phyloP scores from a whole-genome alignment of 257 asterid genomes.

The Forsythia viridissima region DNA sequence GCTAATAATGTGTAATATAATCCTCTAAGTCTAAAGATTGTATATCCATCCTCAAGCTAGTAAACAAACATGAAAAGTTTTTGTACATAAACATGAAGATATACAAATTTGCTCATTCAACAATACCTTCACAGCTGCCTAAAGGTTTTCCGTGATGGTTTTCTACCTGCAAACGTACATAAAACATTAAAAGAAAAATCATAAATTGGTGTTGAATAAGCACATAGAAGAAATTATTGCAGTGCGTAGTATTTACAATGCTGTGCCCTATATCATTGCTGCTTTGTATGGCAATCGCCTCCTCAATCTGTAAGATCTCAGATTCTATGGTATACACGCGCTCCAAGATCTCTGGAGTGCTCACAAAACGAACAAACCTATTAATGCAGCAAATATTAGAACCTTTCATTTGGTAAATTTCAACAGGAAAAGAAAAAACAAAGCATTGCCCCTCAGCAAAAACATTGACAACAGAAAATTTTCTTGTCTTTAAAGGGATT shows the following conservation, averaged over 20 bases:
- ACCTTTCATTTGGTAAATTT: background rate
- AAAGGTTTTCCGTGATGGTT: constrained; percentile 46
- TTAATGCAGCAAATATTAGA: constrained; percentile 30
- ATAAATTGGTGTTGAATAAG: background rate
- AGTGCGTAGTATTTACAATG: constrained; percentile 44
- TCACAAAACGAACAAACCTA: constrained; percentile 99
- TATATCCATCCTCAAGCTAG: background rate
- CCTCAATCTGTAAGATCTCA: constrained; percentile 90
- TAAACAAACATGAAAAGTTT: background rate
- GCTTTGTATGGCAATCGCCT: constrained; percentile 71
- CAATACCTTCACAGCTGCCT: constrained; percentile 64
- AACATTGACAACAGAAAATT: background rate
- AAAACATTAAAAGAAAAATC: constrained; percentile 10
- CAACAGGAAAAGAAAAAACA: background rate
- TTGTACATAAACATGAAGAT: constrained; percentile 8
- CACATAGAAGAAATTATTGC: constrained; percentile 17
- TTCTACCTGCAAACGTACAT: constrained; percentile 51
- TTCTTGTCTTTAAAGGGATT: constrained; percentile 15
- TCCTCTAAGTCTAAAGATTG: background rate
- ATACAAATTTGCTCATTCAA: constrained; percentile 5
- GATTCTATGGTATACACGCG: constrained; percentile 81
- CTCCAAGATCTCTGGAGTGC: constrained; percentile 97
- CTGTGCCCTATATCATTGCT: constrained; percentile 52
- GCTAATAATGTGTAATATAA: background rate
- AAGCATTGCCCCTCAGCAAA: background rate